Evolutionary conservation across 2,329 filamentous ascomycete species (phyloP), one percentile per base, ranked within the genome.

Genomic region (Fonsecaea monophora): DNA sequence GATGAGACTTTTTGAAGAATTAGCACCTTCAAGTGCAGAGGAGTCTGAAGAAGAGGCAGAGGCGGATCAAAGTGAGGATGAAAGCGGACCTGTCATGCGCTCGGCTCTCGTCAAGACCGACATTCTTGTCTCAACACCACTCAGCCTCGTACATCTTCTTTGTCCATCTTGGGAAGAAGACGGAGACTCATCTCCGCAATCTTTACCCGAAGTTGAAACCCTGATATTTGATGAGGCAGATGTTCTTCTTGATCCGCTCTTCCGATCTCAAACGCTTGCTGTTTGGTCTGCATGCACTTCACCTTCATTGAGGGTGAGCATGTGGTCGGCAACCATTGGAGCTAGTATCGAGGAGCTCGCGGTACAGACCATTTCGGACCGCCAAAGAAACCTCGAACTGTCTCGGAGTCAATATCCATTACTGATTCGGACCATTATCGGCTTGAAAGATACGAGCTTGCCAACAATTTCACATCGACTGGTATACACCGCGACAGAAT

Each of bases 311-410:
- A 86, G 89, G 30, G 84, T 92, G 3, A 92, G 91, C 9, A 89
- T 96, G 67, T 99, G 94, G 93, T 98, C 95, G 13, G 95, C 95
- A 13, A 99, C 95, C 0, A 97, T 99, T 89, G 92, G 92, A 3
- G 97, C 94, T 15, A 95, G 90, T 73, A 91, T 98, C 50, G 95
- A 99, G 80, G 84, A 89, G 21, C 82, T 97, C 7, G 86, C 92
- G 55, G 86, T 86, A 6, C 86, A 87, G n/a, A 90, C 89, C 13
- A 85, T 95, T 59, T 80, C 83, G 45, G 79, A 83, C 8, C 84
- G 89, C 40, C 84, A 78, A 59, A 76, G 78, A 50, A 75, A 68
- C 42, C 79, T 84, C 74, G 71, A 72, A 21, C 3, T 75, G 71
- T 70, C 74, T 40, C 64, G 68, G n/a, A 72, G 77, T 50, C 45